Base-by-base conservation (phyloP, 345 rosid species). In the Boechera retrofracta region DNA sequence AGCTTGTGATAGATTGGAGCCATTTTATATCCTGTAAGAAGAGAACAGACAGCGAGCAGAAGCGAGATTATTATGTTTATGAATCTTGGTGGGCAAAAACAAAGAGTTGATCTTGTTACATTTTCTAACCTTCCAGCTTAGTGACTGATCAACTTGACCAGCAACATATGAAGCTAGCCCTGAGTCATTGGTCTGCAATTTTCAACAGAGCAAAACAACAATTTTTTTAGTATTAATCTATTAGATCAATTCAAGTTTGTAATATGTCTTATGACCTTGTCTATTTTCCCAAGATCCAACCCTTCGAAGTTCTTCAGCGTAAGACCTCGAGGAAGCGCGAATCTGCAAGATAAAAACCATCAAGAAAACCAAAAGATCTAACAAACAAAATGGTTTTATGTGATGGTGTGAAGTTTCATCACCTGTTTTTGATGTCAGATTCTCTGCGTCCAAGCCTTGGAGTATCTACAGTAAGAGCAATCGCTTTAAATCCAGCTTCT, bases 401-500 rank as follows among this genome's bases (percentile, higher is more conserved):
- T 44, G 53, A 45, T 0, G 53, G 32, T 31, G n/a, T 1, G 35
- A 41, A 41, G 69, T 68, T 66, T 49, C n/a, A 68, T 82, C 18
- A 92, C 98, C 97, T 87, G 85, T 92, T 94, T 86, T 92, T 94
- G 84, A 94, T 94, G 82, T 92, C 97, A 24, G 97, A 84, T 81
- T 94, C 98, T 73, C 98, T 85, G 16, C 97, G 95, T 38, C 98
- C 98, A 29, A 94, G 97, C 82, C 89, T 85, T 44, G 98, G 98
- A 59, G 97, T 92, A 76, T 94, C 98, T 29, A 89, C 97, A n/a
- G 97, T 94, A 48, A 94, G 95, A 77, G 91, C 97, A 83, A 94
- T 92, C 10, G 95, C 97, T 85, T 88, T 91, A 81, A 92, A 94
- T 55, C 97, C 97, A 79, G 97, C 97, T 81, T 83, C 83, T 79